Evolutionary conservation across 2,329 filamentous ascomycete genomes (phyloP).

Genomic region (Colletotrichum siamense): DNA sequence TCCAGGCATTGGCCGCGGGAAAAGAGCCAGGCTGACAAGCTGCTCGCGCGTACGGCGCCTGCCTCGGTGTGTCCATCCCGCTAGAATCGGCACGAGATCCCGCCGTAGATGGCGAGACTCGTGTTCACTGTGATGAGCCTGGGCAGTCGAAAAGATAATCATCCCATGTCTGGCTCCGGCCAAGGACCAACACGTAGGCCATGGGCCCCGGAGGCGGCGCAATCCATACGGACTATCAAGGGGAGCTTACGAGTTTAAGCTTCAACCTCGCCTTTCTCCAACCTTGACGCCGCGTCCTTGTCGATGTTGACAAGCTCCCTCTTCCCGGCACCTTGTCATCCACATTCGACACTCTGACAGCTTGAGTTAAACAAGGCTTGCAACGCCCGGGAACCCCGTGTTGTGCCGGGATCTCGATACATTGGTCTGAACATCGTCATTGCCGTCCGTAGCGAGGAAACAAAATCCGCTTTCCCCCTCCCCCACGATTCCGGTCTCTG

Average conservation of each 20-base stretch:
- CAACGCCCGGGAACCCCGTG: neutral
- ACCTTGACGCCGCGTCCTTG: neutral
- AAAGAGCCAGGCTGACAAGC: neutral
- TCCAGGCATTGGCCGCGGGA: neutral
- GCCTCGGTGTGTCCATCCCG: neutral
- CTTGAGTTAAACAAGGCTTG: neutral
- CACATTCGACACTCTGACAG: neutral
- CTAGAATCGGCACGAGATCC: neutral
- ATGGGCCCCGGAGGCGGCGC: neutral
- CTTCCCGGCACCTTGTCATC: neutral
- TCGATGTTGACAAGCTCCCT: neutral
- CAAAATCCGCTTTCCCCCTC: neutral
- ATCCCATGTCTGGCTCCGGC: neutral
- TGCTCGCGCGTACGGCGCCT: neutral
- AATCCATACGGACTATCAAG: neutral
- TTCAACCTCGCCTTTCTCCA: neutral
- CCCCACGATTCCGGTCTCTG: neutral
- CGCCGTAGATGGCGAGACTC: neutral
- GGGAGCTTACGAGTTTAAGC: constrained; percentile 12
- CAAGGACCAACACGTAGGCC: neutral
- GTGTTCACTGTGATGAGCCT: neutral
- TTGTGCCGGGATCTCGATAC: neutral
- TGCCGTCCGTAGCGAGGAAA: neutral
- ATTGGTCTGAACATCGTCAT: neutral
- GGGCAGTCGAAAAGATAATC: neutral